Base-by-base conservation (phyloP, 1,284 basidiomycete species). In the Golubevia sp. region DNA sequence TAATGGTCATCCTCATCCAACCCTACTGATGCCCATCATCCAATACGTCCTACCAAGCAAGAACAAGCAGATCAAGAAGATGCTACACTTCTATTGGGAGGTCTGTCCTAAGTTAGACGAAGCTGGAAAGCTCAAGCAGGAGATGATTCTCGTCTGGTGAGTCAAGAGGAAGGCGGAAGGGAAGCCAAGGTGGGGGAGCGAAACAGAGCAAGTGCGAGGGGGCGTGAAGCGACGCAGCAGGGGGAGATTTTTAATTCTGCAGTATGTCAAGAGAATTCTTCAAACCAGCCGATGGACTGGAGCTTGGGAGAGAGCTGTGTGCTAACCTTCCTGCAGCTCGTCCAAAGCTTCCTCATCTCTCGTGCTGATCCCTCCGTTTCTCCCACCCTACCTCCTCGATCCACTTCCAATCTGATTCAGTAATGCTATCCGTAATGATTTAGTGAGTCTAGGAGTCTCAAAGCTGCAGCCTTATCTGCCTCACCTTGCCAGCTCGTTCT, bases 81-180 rank as follows among this genome's bases (percentile, higher is more conserved):
- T 98, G 80, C 88, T 98, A 49, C 71, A 98, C 85, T 98, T 98
- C 85, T 99, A 99, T 85, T 99, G 95, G 96, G 97, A 99, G 86
- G 92, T 99, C 30, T 98, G 95, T 85, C 96, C 97, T 25, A 98
- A 99, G 85, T 91, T 97, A 73, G 97, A 99, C 77, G 95, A 98
- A 71, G 90, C 90, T 70, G 97, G 97, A 61, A 98, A 98, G 86
- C 86, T 99, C 77, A 98, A 97, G 88, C 97, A 99, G 86, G 97
- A 99, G 87, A 99, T 99, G 97, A 99, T 99, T 79, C 88, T 99
- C 55, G 96, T 99, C 54, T 95, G 96, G 93, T 95, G 84, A 82
- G 92, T 89, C 8, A 7, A 51, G 6, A 50, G 3, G 49, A 24
- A 8, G 49, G 27, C 23, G 49, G 13, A 18, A 44, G 38, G 18